These are phyloP conservation scores for Syncephalastrum monosporum DNA, from an alignment of 371 early-diverging fungal species.

Conservation along the genomic window DNA sequence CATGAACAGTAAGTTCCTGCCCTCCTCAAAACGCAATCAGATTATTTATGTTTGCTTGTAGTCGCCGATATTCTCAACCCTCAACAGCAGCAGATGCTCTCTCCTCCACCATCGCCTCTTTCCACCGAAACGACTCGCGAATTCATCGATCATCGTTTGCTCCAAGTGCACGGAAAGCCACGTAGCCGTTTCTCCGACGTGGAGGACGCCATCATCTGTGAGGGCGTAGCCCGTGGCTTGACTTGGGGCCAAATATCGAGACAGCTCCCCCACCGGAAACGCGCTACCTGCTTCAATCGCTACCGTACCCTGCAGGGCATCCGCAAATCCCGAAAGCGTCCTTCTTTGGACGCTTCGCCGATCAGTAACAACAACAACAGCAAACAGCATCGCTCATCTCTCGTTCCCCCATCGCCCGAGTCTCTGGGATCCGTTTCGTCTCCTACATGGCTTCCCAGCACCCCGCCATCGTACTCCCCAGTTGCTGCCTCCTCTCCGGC, in stretches of 20 bases:
- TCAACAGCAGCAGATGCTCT: constrained; percentile 11
- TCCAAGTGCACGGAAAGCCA: constrained; percentile 35
- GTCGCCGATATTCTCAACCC: constrained; percentile 52
- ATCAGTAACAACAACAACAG: background rate
- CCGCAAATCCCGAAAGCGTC: constrained; percentile 44
- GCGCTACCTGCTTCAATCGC: constrained; percentile 52
- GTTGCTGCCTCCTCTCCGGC: background rate
- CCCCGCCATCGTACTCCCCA: constrained; percentile 9
- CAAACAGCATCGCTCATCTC: constrained; percentile 1
- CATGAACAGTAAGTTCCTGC: constrained; percentile 38
- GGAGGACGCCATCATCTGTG: constrained; percentile 49
- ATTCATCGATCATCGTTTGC: constrained; percentile 4
- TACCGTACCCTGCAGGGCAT: constrained; percentile 50
- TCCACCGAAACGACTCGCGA: background rate
- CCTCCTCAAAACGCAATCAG: background rate
- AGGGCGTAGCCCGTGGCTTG: constrained; percentile 47
- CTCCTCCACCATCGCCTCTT: constrained; percentile 39
- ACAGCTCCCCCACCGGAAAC: constrained; percentile 51
- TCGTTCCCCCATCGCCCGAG: background rate
- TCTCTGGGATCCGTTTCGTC: constrained; percentile 6
- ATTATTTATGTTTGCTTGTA: constrained; percentile 8
- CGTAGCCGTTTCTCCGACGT: constrained; percentile 48
- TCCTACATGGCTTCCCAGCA: constrained; percentile 12
- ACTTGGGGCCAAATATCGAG: constrained; percentile 54
- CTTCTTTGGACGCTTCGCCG: constrained; percentile 2